Base-by-base conservation (phyloP, 1,139 yeast genomes). In the Arxiozyma telluris region DNA sequence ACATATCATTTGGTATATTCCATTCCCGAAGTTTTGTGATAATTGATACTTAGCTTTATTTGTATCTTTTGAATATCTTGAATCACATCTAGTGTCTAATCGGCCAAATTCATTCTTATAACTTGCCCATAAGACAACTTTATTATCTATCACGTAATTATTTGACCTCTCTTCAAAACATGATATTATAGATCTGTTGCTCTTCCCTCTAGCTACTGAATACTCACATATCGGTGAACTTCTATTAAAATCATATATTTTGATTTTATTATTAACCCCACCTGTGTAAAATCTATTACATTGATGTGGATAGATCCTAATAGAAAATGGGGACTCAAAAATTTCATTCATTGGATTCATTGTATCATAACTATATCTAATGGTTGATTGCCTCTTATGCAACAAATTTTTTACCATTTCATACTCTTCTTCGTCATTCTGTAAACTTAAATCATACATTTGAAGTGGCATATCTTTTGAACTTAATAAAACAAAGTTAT, bases 401-500 rank as follows among this genome's bases (percentile, higher is more conserved):
- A 34, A 12, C 39, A 11, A 12, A 49, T 41, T 20, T 15, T 41
- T 20, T 15, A n/a, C 17, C 5, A 4, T 18, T 21, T 41, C 46
- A 9, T 39, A 11, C 17, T 12, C 30, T 18, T 21, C 30, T 15
- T 22, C 41, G 49, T 34, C 23, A 55, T 27, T 43, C 23, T 20
- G 48, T 49, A 30, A 21, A 7, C 21, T 34, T 50, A 66, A 51
- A 11, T 61, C 54, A 49, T 58, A 60, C 41, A 64, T 44, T 51
- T 64, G 68, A 9, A 66, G 47, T 4, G 70, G 70, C 27, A 64
- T 41, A 38, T 61, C 59, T 54, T 58, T 58, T 8, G 58, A 57
- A 2, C 62, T 58, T 7, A 62, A 49, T 4, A 65, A 48, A 27
- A 64, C 55, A 11, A 38, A 23, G 47, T 56, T 54, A 45, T 47